phyloP scores from a whole-genome alignment of 495 filamentous ascomycete species.

The Podospora anserina region DNA sequence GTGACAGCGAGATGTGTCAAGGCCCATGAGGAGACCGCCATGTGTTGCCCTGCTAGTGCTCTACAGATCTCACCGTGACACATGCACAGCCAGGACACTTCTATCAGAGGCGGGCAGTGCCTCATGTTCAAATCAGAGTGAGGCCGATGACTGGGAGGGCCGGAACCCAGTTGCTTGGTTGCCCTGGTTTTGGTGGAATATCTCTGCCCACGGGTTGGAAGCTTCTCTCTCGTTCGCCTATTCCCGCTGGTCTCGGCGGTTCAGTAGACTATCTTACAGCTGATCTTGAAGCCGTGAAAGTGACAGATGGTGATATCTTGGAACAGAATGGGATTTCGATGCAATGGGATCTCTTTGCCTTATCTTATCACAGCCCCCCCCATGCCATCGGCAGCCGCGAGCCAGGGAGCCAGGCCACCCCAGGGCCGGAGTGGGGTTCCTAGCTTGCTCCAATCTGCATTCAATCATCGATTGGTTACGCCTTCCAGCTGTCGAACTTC shows the following conservation, averaged over 20 bases:
- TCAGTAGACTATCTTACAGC: too few relatives aligned
- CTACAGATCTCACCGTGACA: neutral
- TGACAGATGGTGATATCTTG: too few relatives aligned
- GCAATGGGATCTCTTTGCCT: neutral
- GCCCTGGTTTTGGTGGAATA: too few relatives aligned
- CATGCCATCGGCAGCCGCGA: neutral
- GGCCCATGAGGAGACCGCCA: neutral
- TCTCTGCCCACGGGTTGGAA: neutral
- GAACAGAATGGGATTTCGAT: too few relatives aligned
- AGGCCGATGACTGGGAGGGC: too few relatives aligned
- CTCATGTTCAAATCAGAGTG: too few relatives aligned
- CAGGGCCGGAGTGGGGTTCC: neutral
- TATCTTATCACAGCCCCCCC: neutral
- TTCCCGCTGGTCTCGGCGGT: too few relatives aligned
- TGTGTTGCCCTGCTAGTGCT: neutral
- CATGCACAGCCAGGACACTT: neutral
- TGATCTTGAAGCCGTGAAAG: too few relatives aligned
- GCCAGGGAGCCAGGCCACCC: neutral
- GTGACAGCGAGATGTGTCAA: constrained; percentile 10
- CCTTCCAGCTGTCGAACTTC: neutral
- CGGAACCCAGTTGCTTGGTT: too few relatives aligned
- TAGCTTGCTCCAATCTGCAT: neutral
- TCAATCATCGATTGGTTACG: neutral
- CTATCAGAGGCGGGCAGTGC: too few relatives aligned
- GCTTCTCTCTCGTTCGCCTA: neutral